Evolutionary conservation across 2,329 filamentous ascomycete species (phyloP), one percentile per base, ranked within the genome.

Genomic region (Aspergillus spinulosporus): DNA sequence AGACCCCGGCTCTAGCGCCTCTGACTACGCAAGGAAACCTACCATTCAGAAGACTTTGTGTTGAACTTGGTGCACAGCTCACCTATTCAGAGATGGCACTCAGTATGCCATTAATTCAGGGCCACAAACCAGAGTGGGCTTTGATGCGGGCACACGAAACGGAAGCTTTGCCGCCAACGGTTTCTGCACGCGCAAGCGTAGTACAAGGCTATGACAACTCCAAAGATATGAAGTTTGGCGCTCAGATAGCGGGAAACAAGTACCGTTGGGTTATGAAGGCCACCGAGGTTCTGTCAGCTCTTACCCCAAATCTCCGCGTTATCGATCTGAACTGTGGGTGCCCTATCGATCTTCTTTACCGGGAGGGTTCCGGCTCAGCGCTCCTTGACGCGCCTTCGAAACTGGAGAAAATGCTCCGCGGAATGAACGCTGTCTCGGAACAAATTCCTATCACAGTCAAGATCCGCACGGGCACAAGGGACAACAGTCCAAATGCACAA

Each of bases 21-120:
- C 81, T 99, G 48, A 99, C 94, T 1, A 99, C 94, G 0, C 94
- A 97, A 75, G 94, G 94, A 45, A 99, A 99, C 68, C 81, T 97
- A 47, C 94, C 94, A 1, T 99, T 96, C 78, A 88, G 94, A 55
- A 85, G 94, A 49, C 84, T 99, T 31, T 97, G 92, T 68, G 87
- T 91, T 9, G 88, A 92, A 54, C 82, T 97, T 26, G 94, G 94
- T 37, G 92, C 92, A 29, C 89, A 97, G 69, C 81, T 96, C 48
- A 99, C 94, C 0, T 99, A 96, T 78, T 97, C 93, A 0, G 94
- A 99, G 75, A 99, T 99, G 94, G 94, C 93, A 3, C 89, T 99
- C 83, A 87, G 90, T 29, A 78, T 96, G 73, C 92, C 93, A 8
- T 77, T 99, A 42, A 82, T 99, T 4, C 92, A 97, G 73, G 94